These are phyloP conservation scores for Fusarium temperatum DNA, from an alignment of 2,329 filamentous ascomycete species.

Conservation along the genomic window DNA sequence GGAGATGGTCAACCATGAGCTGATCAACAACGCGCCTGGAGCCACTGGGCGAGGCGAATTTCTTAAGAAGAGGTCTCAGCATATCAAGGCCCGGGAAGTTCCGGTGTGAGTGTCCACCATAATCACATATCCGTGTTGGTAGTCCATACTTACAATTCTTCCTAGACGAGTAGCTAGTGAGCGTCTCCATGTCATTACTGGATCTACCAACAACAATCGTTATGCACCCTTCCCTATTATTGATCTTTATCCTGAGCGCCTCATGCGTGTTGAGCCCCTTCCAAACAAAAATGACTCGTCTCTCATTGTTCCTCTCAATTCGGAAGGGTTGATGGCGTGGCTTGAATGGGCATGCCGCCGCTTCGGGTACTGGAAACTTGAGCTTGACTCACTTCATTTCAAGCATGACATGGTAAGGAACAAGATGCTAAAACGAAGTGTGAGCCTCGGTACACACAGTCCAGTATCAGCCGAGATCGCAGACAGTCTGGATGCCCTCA, in stretches of 20 bases:
- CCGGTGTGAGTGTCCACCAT: constrained; percentile 1
- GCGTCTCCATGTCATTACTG: constrained; percentile 32
- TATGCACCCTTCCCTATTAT: neutral
- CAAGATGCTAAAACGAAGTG: neutral
- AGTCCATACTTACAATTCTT: neutral
- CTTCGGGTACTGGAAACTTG: constrained; percentile 37
- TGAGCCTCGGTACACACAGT: neutral
- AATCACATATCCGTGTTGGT: neutral
- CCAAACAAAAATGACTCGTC: neutral
- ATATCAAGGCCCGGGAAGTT: neutral
- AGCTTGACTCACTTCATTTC: constrained; percentile 37
- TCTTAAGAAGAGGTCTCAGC: neutral
- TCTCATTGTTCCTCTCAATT: neutral
- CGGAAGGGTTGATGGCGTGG: constrained; percentile 8
- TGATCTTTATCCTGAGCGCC: neutral
- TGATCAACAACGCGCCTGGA: neutral
- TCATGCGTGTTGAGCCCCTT: constrained; percentile 14
- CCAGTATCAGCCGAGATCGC: neutral
- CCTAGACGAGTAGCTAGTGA: constrained; percentile 14
- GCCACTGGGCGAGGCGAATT: neutral
- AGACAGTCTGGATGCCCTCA: neutral
- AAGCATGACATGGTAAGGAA: constrained; percentile 1
- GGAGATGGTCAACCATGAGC: neutral
- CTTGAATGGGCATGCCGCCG: constrained; percentile 27
- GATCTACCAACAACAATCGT: constrained; percentile 13